phyloP scores from a whole-genome alignment of 768 basidiomycete species.

The Mycena galericulata region DNA sequence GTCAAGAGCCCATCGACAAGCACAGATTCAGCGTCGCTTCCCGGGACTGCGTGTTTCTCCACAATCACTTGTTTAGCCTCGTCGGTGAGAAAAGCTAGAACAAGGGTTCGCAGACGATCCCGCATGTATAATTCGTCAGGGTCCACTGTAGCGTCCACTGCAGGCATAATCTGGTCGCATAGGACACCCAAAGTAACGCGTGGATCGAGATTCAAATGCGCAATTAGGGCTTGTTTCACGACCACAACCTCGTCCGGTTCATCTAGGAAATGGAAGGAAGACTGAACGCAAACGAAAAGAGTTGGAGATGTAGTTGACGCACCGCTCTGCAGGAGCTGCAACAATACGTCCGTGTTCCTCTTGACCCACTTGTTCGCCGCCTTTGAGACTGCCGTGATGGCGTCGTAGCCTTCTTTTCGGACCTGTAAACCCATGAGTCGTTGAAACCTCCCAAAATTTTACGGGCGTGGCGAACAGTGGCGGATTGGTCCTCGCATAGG shows the following conservation, averaged over 20 bases:
- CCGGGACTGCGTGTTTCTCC: constrained; percentile 56
- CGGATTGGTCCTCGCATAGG: constrained; percentile 76
- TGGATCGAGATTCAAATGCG: constrained; percentile 75
- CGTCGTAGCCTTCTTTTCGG: constrained; percentile 75
- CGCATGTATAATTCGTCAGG: constrained; percentile 70
- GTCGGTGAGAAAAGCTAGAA: constrained; percentile 67
- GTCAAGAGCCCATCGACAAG: constrained; percentile 61
- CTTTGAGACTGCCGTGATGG: constrained; percentile 61
- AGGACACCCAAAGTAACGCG: constrained; percentile 72
- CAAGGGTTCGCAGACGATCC: constrained; percentile 67
- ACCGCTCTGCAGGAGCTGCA: constrained; percentile 84
- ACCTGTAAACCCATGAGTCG: constrained; percentile 55
- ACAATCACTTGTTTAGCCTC: constrained; percentile 62
- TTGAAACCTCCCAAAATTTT: not conserved
- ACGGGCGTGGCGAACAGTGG: constrained; percentile 52
- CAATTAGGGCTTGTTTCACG: constrained; percentile 68
- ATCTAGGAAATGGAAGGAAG: constrained; percentile 61
- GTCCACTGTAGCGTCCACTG: constrained; percentile 59
- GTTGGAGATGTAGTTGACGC: constrained; percentile 41
- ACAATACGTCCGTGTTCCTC: constrained; percentile 78
- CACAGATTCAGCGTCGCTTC: constrained; percentile 59
- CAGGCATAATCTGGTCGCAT: constrained; percentile 72
- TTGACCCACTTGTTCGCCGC: constrained; percentile 70
- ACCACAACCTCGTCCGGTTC: constrained; percentile 73
- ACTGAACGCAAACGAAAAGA: not conserved